Conservation (phyloP, 2,329 filamentous ascomycete species). For the Fusarium liriodendri region DNA sequence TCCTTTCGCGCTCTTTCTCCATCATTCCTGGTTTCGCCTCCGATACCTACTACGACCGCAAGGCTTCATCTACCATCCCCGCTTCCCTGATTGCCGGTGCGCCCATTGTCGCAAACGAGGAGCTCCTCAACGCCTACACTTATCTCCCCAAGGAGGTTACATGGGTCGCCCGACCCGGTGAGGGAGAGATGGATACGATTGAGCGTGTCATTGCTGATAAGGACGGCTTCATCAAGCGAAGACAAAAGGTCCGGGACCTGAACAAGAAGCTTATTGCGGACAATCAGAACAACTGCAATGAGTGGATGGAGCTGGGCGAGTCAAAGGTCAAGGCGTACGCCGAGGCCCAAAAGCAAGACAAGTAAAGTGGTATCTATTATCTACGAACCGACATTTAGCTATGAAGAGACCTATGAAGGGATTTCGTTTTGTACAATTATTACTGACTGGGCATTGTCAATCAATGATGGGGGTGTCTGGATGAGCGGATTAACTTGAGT, state of each 20-base stretch:
- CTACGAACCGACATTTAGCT: neutral
- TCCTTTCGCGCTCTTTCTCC: constrained; percentile 35
- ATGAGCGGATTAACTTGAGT: constrained; percentile 25
- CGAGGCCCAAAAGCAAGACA: neutral
- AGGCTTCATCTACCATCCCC: constrained; percentile 45
- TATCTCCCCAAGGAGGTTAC: constrained; percentile 41
- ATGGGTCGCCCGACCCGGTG: constrained; percentile 38
- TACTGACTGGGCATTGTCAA: constrained; percentile 31
- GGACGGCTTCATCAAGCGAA: constrained; percentile 35
- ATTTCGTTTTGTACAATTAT: constrained; percentile 14
- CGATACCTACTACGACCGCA: constrained; percentile 43
- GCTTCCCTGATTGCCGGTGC: constrained; percentile 44
- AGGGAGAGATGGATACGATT: constrained; percentile 44
- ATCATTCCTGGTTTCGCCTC: constrained; percentile 43
- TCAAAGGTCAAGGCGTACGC: constrained; percentile 10
- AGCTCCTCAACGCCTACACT: constrained; percentile 40
- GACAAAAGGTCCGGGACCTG: constrained; percentile 30
- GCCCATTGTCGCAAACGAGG: constrained; percentile 40
- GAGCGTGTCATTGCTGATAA: constrained; percentile 38
- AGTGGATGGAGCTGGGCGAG: constrained; percentile 34
- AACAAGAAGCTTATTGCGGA: constrained; percentile 21
- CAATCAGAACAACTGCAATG: constrained; percentile 35
- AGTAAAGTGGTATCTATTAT: neutral
- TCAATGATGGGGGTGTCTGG: constrained; percentile 30
- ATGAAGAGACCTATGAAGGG: constrained; percentile 16